Base-by-base conservation (phyloP, 2,329 filamentous ascomycete genomes). In the Shiraia bambusicola region DNA sequence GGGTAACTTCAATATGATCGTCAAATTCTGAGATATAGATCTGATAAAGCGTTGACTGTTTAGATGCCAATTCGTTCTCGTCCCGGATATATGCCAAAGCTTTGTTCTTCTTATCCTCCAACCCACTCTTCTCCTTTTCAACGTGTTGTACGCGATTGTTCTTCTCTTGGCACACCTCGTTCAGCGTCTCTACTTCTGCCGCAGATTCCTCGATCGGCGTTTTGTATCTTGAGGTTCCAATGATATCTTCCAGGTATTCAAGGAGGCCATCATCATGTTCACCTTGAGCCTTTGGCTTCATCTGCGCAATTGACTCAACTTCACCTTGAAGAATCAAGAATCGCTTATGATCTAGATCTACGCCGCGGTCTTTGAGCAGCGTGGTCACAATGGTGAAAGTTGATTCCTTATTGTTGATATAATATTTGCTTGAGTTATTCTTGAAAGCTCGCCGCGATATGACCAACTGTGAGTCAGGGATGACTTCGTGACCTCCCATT, bases 211-310 rank as follows among this genome's bases (percentile, higher is more conserved):
- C 93, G 50, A 98, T 98, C 0, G 93, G 92, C 0, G 87, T 81
- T 72, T 98, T 98, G 75, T 98, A 98, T 67, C 95, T 96, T 5
- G 93, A 97, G 0, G 93, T 98, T 49, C 94, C 93, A 58, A 98
- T 97, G 48, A 98, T 98, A 61, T 98, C 93, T 67, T 98, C 93
- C 0, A 98, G 81, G 52, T 98, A 98, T 68, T 98, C 93, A 13
- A 98, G 77, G 3, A 98, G 79, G 10, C 93, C 93, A 60, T 98
- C 93, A 47, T 98, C 93, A 62, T 97, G 92, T 67, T 98, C 93
- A 57, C 88, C 92, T 29, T 80, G 84, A 3, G 94, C 93, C 69
- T 98, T 98, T 13, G 94, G 79, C 71, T 98, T 98, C 93, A 98
- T 98, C 70, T 97, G 93, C 6, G 93, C 92, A 64, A 98, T 98